Conservation (phyloP, 139 green algal genomes). For the Pseudopediastrum boryanum region DNA sequence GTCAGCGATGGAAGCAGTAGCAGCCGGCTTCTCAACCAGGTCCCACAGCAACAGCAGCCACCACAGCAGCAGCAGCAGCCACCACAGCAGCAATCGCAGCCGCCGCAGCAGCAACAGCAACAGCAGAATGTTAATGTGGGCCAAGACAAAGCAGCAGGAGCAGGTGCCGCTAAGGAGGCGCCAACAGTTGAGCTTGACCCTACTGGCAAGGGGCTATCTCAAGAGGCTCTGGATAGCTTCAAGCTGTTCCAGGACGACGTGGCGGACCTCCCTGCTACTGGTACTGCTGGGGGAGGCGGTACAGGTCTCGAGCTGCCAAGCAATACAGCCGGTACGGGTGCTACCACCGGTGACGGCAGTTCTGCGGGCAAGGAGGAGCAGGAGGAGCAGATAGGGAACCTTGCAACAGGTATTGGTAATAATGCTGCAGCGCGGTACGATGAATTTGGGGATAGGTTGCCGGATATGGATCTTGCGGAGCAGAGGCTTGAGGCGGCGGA, state of each 20-base stretch:
- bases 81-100: constrained; percentile 32
- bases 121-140: constrained; percentile 27
- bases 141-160: background rate
- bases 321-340: background rate
- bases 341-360: too few species aligned
- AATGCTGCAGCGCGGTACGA: constrained; percentile 14
- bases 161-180: background rate
- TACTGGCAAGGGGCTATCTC: constrained; percentile 30
- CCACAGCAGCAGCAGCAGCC: background rate
- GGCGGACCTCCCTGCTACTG: background rate
- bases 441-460: constrained; percentile 27
- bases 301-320: background rate
- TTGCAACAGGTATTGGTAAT: too few species aligned
- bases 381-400: too few species aligned
- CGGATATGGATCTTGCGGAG: constrained; percentile 3
- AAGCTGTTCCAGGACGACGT: constrained; percentile 28
- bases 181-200: constrained; percentile 16
- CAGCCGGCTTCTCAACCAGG: background rate
- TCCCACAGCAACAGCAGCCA: background rate
- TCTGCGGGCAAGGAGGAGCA: too few species aligned
- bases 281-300: background rate
- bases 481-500: constrained; percentile 1
- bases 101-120: constrained; percentile 26
- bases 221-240: constrained; percentile 60
- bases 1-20: background rate